Percentiles rank a stretch among this genome's conserved stretches.
phyloP scores from a whole-genome alignment of 495 filamentous ascomycete genomes.

The Aspergillus panamensis region DNA sequence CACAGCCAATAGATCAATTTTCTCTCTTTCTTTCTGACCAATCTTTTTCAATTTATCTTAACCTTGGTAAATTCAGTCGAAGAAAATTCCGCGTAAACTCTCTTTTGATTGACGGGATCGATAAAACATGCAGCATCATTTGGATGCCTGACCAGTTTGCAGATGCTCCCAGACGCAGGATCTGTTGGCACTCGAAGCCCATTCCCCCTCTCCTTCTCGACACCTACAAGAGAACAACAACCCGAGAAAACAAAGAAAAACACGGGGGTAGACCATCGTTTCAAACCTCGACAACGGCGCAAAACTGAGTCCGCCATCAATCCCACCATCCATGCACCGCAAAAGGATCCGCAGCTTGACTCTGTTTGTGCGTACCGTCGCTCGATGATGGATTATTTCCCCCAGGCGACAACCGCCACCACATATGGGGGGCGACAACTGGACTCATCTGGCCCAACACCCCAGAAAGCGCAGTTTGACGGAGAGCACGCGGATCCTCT shows the following conservation, averaged over 20 bases:
- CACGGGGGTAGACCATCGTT: conserved; percentile 1
- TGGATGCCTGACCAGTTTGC: conserved; percentile 29
- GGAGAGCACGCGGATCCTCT: not conserved
- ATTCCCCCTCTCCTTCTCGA: conserved; percentile 12
- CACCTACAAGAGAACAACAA: conserved; percentile 8
- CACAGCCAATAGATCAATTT: conserved; percentile 19
- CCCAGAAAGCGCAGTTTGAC: not conserved
- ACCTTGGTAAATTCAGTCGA: not conserved
- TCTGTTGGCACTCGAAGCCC: conserved; percentile 16
- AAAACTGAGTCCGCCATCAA: conserved; percentile 25
- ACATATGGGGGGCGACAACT: not conserved
- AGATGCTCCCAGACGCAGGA: conserved; percentile 22
- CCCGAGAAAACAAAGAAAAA: not conserved
- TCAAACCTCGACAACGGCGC: conserved; percentile 16
- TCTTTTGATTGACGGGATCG: conserved; percentile 13
- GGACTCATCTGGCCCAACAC: conserved; percentile 3
- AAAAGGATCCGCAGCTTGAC: conserved; percentile 6
- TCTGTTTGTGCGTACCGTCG: conserved; percentile 9
- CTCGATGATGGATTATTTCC: conserved; percentile 13
- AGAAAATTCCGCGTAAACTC: not conserved
- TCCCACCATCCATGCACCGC: conserved; percentile 17
- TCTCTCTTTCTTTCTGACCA: conserved; percentile 1
- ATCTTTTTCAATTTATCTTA: conserved; percentile 4
- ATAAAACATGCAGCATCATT: conserved; percentile 18
- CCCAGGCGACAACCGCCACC: not conserved